Evolutionary conservation across 2,329 filamentous ascomycete species (phyloP).

Genomic region (Exophiala dermatitidis): DNA sequence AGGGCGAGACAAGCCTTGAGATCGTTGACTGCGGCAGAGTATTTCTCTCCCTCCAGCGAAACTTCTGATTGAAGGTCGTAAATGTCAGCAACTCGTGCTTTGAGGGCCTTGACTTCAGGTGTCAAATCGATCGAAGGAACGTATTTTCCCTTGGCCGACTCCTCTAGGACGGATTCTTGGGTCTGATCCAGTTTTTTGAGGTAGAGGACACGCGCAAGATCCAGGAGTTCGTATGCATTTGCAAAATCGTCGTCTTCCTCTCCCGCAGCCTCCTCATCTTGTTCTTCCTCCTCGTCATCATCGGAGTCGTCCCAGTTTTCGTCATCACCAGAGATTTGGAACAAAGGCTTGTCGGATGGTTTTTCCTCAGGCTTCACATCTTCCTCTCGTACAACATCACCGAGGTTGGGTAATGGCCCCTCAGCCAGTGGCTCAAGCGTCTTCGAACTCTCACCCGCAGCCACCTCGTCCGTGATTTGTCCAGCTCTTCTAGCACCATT

Average conservation of each 20-base stretch:
- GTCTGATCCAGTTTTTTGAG: slow-evolving; percentile 48
- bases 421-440: background rate
- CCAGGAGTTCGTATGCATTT: slow-evolving; percentile 57
- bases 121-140: slow-evolving; percentile 31
- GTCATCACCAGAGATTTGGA: slow-evolving; percentile 79
- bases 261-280: slow-evolving; percentile 40
- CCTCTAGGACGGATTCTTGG: slow-evolving; percentile 33
- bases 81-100: slow-evolving; percentile 83
- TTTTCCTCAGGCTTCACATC: slow-evolving; percentile 30
- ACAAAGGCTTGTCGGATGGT: slow-evolving; percentile 63
- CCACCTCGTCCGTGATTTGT: slow-evolving; percentile 6
- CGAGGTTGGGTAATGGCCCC: slow-evolving; percentile 35
- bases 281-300: slow-evolving; percentile 58
- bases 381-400: slow-evolving; percentile 35
- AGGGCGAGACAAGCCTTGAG: slow-evolving; percentile 68
- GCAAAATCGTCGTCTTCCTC: slow-evolving; percentile 58
- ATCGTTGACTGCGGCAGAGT: slow-evolving; percentile 78
- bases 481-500: slow-evolving; percentile 22
- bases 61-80: slow-evolving; percentile 94
- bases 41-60: slow-evolving; percentile 92
- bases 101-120: slow-evolving; percentile 52
- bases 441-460: slow-evolving; percentile 6
- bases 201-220: slow-evolving; percentile 55
- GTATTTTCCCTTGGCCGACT: slow-evolving; percentile 40
- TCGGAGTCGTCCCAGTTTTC: slow-evolving; percentile 86